Base-by-base conservation (phyloP, 1,284 basidiomycete genomes). In the Cystobasidiaceae sp. region DNA sequence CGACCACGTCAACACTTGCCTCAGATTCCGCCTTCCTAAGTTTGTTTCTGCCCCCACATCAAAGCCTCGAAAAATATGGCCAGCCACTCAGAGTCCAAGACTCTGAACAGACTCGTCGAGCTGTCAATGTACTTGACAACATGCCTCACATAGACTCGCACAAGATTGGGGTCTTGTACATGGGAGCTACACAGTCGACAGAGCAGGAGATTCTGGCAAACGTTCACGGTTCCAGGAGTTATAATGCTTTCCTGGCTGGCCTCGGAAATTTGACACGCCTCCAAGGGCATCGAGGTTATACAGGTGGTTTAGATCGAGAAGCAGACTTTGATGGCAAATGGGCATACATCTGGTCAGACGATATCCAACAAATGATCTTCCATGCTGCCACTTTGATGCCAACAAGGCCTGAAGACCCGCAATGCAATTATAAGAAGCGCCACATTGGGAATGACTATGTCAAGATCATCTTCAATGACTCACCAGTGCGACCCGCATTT, bases 331-430 rank as follows among this genome's bases (percentile, higher is more conserved):
- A 97, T 69, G 81, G 81, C 27, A 76, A 79, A 77, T 94, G 92
- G 74, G 89, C 92, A 0, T 98, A 98, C 74, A 93, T 93, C 0
- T 98, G 94, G 93, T 93, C 92, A 87, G 93, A 99, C 77, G 93
- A 97, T 74, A 93, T 97, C 46, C 87, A 88, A 17, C 96, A 98
- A 75, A 85, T 97, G 66, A 82, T 97, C 57, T 99, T 91, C 77
- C 96, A 98, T 77, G 88, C 92, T 0, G 89, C 94, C 2, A 98
- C 96, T 1, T 85, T 99, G 79, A 98, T 98, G 96, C 96, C 96
- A 2, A 88, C 85, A 56, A 77, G 80, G n/a, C 68, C 54, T 43
- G 75, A 82, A 59, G 87, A 92, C 74, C 83, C 84, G 0, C 81
- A 84, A 54, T 86, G 82, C 74, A 86, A 84, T 67, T 82, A 85